Conservation (phyloP, 345 rosid genomes). For the Crucihimalaya himalaica region DNA sequence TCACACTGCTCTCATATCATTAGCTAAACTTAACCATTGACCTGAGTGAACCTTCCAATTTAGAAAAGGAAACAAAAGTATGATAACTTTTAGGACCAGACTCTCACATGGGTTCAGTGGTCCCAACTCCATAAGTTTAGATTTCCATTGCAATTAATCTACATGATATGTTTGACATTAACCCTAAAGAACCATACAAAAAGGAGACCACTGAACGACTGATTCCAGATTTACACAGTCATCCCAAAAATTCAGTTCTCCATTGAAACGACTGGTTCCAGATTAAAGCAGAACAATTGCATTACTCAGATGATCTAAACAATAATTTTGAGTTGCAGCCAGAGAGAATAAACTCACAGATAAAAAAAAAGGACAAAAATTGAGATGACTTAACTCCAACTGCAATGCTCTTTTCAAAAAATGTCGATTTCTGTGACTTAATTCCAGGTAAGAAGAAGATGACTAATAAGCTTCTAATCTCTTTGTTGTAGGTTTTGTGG, state of each 20-base stretch:
- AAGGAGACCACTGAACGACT: slow-evolving; percentile 16
- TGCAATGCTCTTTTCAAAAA: not conserved
- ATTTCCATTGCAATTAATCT: slow-evolving; percentile 28
- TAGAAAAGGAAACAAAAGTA: not conserved
- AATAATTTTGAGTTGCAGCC: not conserved
- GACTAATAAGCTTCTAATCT: not conserved
- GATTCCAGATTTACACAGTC: no score
- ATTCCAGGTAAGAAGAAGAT: slow-evolving; percentile 3
- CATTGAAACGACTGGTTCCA: not conserved
- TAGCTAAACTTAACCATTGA: slow-evolving; percentile 9
- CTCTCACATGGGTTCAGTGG: slow-evolving; percentile 38
- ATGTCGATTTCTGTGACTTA: no score
- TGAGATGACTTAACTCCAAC: slow-evolving; percentile 40
- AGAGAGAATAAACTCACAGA: slow-evolving; percentile 22
- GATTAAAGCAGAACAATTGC: not conserved
- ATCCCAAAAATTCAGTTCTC: not conserved
- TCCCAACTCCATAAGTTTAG: slow-evolving; percentile 32
- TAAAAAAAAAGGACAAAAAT: no score
- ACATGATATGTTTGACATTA: slow-evolving; percentile 23
- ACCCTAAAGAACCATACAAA: slow-evolving; percentile 21
- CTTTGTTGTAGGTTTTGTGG: no score
- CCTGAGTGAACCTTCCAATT: slow-evolving; percentile 19
- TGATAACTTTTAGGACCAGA: slow-evolving; percentile 35
- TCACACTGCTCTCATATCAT: not conserved
- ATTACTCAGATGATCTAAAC: slow-evolving; percentile 10